Evolutionary conservation across 176 grass and related monocot species (phyloP).

Genomic region (Triticum aestivum): DNA sequence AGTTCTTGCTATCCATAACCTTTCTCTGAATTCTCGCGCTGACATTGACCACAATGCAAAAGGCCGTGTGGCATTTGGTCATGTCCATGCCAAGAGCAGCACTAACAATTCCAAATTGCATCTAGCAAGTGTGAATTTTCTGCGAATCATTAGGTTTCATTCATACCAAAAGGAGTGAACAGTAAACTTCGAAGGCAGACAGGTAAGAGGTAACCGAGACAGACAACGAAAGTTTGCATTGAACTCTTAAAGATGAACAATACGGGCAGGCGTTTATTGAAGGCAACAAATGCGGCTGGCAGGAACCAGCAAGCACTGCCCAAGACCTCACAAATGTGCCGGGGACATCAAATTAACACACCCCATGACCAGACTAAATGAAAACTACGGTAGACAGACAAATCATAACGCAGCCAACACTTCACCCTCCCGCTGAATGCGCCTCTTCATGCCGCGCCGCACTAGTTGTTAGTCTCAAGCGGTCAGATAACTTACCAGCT

Average conservation of each 20-base stretch:
- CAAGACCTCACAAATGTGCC: not conserved
- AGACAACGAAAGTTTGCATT: constrained; percentile 31
- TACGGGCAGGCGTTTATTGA: constrained; percentile 11
- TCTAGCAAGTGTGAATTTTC: too few species aligned
- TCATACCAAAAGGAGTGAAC: not conserved
- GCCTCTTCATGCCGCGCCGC: not conserved
- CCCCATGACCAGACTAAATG: not conserved
- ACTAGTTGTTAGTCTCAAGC: not conserved
- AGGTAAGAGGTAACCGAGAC: not conserved
- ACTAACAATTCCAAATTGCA: too few species aligned
- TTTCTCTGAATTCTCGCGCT: too few species aligned
- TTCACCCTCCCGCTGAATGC: not conserved
- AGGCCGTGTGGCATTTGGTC: too few species aligned
- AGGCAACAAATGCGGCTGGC: constrained; percentile 10
- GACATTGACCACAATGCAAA: too few species aligned
- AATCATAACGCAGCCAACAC: not conserved
- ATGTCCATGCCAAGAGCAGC: too few species aligned
- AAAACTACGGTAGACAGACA: not conserved
- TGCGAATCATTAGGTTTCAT: not conserved
- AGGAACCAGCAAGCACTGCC: not conserved
- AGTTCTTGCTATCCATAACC: too few species aligned
- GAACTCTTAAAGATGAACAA: constrained; percentile 1
- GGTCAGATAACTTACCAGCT: constrained; percentile 25
- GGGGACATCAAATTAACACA: constrained; percentile 10
- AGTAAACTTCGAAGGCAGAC: too few species aligned